These are phyloP conservation scores for Phaeodactylum tricornutum DNA, from an alignment of 108 stramenopile species.

Conservation along the genomic window DNA sequence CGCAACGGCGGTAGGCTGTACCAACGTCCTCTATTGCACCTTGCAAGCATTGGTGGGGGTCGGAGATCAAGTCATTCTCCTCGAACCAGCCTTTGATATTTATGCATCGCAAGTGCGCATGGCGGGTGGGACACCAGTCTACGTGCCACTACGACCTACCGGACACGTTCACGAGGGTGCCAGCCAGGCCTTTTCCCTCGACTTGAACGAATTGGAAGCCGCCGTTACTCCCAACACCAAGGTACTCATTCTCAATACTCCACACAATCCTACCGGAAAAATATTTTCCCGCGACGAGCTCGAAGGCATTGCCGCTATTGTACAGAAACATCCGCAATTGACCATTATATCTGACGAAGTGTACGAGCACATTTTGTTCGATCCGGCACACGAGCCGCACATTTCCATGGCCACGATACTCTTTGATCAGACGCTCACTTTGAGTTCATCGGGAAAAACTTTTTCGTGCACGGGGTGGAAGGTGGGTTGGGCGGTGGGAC, in stretches of 20 bases:
- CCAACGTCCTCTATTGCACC: conserved; percentile 63
- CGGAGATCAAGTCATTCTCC: conserved; percentile 77
- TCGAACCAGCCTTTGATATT: conserved; percentile 84
- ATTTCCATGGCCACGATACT: conserved; percentile 57
- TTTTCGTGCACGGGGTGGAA: conserved; percentile 88
- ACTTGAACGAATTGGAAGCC: conserved; percentile 51
- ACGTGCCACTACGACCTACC: conserved; percentile 39
- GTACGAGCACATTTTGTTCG: conserved; percentile 79
- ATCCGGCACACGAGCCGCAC: conserved; percentile 40
- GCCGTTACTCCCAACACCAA: conserved; percentile 52
- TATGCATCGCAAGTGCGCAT: conserved; percentile 47
- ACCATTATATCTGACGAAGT: conserved; percentile 83
- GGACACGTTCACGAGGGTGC: conserved; percentile 8
- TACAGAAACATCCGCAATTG: conserved; percentile 45
- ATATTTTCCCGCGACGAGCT: conserved; percentile 80
- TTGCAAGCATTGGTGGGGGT: conserved; percentile 55
- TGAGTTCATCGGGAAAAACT: conserved; percentile 85
- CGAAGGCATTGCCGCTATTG: conserved; percentile 50
- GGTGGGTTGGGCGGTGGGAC: conserved; percentile 79
- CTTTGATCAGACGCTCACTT: conserved; percentile 68
- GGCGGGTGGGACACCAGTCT: conserved; percentile 40
- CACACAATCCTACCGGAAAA: conserved; percentile 98
- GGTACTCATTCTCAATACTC: conserved; percentile 83
- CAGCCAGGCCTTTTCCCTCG: conserved; percentile 48
- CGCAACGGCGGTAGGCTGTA: conserved; percentile 74